Base-by-base conservation (phyloP, 768 basidiomycete genomes). In the Dacryopinax spathularia region DNA sequence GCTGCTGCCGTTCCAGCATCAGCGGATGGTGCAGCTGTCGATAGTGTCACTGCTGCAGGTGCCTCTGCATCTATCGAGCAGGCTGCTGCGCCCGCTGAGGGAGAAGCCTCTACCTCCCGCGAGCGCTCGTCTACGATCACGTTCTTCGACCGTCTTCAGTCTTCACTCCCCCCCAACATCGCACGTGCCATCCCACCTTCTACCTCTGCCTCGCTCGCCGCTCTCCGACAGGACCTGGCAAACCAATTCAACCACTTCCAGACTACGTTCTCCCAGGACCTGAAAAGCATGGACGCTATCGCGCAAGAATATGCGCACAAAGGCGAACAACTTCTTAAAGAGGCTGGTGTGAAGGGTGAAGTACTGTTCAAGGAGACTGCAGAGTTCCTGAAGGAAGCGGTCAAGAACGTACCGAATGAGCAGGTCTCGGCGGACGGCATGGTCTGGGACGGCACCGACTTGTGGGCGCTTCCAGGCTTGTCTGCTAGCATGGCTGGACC, bases 271-370 rank as follows among this genome's bases (percentile, higher is more conserved):
- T 73, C 69, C 83, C 61, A 79, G 79, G n/a, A 76, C 84, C 3
- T 87, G 87, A 62, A 72, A 76, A 60, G 75, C 76, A 3, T 75
- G 76, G 68, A 75, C 73, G 65, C 69, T 76, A 31, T 56, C 66
- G 89, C 89, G 5, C 91, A 91, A 72, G 91, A 89, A 68, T 91
- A 91, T 70, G 82, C 87, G 33, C 84, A 86, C 69, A 87, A 84
- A 77, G 86, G 85, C 71, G 86, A 87, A 67, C 78, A 73, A 7
- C 70, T 86, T 33, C 71, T 88, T 29, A 78, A 82, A 36, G 60
- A 39, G 25, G 86, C 85, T 64, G 88, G 48, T 18, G 48, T 56
- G 13, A 25, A 31, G 48, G 86, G 85, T 71, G 86, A 87, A 67
- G 78, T 72, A 7, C 70, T 86, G 34, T 72, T 87, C 33, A 78